Evolutionary conservation across 2,329 filamentous ascomycete genomes (phyloP).

Genomic region (Chaetomium strumarium): DNA sequence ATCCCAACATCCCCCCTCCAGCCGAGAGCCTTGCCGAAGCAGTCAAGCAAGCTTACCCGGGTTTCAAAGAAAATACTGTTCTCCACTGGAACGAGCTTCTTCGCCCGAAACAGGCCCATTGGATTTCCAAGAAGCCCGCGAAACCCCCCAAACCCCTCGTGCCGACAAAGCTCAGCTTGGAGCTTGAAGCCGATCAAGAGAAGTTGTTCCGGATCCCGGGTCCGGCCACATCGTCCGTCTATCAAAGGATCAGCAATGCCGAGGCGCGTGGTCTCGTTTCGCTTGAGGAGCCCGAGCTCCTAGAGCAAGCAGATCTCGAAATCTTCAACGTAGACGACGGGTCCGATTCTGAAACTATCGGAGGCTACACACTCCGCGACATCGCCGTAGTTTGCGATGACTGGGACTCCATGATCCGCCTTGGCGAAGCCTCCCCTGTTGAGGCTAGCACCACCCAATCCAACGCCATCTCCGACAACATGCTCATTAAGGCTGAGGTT

Average conservation of each 20-base stretch:
- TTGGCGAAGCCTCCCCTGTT: slow-evolving; percentile 32
- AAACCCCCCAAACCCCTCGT: slow-evolving; percentile 78
- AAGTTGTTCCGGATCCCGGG: slow-evolving; percentile 74
- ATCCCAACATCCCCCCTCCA: slow-evolving; percentile 59
- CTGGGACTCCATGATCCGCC: slow-evolving; percentile 63
- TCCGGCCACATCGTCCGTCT: slow-evolving; percentile 46
- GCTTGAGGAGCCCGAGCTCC: slow-evolving; percentile 35
- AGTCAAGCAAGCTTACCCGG: slow-evolving; percentile 73
- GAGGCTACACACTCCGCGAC: slow-evolving; percentile 71
- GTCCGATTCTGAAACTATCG: slow-evolving; percentile 59
- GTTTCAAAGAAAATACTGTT: slow-evolving; percentile 68
- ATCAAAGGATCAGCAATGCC: slow-evolving; percentile 49
- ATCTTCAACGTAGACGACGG: slow-evolving; percentile 37
- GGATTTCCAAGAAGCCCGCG: slow-evolving; percentile 68
- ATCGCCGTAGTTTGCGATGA: slow-evolving; percentile 81
- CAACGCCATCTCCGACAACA: slow-evolving; percentile 20
- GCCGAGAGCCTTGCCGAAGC: slow-evolving; percentile 70
- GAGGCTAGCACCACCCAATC: slow-evolving; percentile 4
- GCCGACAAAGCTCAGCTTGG: slow-evolving; percentile 81
- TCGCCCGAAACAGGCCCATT: slow-evolving; percentile 71
- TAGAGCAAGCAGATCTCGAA: slow-evolving; percentile 41
- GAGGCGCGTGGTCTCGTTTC: slow-evolving; percentile 44
- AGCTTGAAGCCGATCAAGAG: slow-evolving; percentile 80
- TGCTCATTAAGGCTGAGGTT: slow-evolving; percentile 34
- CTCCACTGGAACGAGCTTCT: slow-evolving; percentile 79